phyloP scores from a whole-genome alignment of 1,139 yeast genomes.

The Kluyveromyces sp. region DNA sequence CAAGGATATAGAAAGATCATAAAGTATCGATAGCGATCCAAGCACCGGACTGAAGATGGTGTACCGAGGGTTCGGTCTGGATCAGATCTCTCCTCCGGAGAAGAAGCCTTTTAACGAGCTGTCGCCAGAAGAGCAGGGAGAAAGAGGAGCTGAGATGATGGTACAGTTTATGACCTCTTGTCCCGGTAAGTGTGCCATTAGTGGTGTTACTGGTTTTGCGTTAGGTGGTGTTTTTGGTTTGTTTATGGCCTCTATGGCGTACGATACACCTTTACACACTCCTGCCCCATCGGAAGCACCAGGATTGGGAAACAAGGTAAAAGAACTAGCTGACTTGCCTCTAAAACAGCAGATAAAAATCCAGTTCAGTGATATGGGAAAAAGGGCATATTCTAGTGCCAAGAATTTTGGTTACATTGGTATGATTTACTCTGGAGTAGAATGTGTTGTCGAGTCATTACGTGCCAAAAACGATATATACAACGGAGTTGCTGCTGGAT shows the following conservation, averaged over 20 bases:
- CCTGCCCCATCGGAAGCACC: conserved; percentile 35
- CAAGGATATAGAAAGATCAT: not conserved
- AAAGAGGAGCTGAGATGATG: conserved; percentile 81
- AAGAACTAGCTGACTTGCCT: conserved; percentile 71
- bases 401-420: conserved; percentile 95
- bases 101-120: conserved; percentile 54
- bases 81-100: conserved; percentile 33
- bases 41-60: conserved; percentile 25
- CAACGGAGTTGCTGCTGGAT: conserved; percentile 90
- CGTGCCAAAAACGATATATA: conserved; percentile 89
- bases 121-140: conserved; percentile 91
- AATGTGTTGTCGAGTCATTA: conserved; percentile 70
- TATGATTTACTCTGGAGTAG: conserved; percentile 88
- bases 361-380: conserved; percentile 90
- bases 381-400: conserved; percentile 77
- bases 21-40: not conserved
- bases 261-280: conserved; percentile 33
- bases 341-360: conserved; percentile 87
- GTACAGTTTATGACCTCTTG: conserved; percentile 83
- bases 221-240: conserved; percentile 95
- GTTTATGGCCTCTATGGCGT: conserved; percentile 84
- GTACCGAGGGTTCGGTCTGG: conserved; percentile 37
- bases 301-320: conserved; percentile 28
- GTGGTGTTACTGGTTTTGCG: conserved; percentile 92
- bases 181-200: conserved; percentile 87